phyloP scores from a whole-genome alignment of 2,329 filamentous ascomycete species.

The Pseudogymnoascus sp. region DNA sequence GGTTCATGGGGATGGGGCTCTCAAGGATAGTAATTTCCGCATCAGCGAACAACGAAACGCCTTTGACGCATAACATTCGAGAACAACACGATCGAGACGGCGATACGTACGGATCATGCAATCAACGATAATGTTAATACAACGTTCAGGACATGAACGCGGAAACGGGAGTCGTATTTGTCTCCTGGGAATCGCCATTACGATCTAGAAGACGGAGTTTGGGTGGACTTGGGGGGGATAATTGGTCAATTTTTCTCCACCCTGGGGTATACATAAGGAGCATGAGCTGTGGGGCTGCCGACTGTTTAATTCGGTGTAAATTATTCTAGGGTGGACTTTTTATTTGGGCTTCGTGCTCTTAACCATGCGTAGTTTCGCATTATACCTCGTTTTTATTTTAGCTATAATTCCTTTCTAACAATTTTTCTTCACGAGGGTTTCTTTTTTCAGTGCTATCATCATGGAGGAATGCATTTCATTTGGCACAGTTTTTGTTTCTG shows the following conservation, averaged over 20 bases:
- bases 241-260: not conserved
- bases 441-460: not conserved
- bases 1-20: conserved; percentile 25
- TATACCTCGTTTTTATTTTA: conserved; percentile 2
- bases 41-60: conserved; percentile 3
- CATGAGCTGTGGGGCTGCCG: not conserved
- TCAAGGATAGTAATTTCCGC: conserved; percentile 10
- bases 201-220: conserved; percentile 1
- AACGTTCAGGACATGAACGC: conserved; percentile 4
- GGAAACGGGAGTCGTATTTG: conserved; percentile 6
- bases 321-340: conserved; percentile 8
- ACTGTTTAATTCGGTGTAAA: conserved; percentile 9
- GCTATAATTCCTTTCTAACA: conserved; percentile 1
- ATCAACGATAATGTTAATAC: conserved; percentile 10
- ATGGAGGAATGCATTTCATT: conserved; percentile 2
- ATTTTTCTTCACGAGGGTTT: not conserved
- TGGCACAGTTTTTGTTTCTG: not conserved
- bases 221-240: conserved; percentile 6
- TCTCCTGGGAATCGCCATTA: not conserved
- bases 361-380: conserved; percentile 2
- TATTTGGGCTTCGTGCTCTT: not conserved
- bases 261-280: conserved; percentile 4
- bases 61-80: conserved; percentile 5
- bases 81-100: conserved; percentile 2
- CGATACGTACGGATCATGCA: conserved; percentile 5